phyloP scores from a whole-genome alignment of 2,329 filamentous ascomycete species.

The Verticillium albo-atrum region DNA sequence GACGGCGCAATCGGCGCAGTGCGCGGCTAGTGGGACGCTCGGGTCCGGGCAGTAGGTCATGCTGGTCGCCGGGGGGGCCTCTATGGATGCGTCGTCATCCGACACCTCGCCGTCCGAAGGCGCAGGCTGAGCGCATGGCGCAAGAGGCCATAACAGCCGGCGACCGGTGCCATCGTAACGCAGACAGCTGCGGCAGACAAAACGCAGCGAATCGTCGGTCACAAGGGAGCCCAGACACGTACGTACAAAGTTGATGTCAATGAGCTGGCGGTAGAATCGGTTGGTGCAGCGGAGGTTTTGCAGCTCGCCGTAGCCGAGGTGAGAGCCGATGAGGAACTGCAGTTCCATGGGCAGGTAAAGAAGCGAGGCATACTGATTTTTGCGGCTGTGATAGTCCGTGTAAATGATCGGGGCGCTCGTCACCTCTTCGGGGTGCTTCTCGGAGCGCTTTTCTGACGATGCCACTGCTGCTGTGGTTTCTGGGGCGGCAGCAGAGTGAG shows the following conservation, averaged over 20 bases:
- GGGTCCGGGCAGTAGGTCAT: slow-evolving; percentile 19
- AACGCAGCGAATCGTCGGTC: slow-evolving; percentile 1
- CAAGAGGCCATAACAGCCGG: slow-evolving; percentile 21
- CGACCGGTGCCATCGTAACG: slow-evolving; percentile 19
- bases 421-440: background rate
- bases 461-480: background rate
- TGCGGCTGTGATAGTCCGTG: background rate
- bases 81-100: background rate
- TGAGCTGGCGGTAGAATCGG: slow-evolving; percentile 26
- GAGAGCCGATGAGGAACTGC: slow-evolving; percentile 32
- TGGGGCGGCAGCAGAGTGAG: background rate
- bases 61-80: background rate
- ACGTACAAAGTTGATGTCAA: slow-evolving; percentile 18
- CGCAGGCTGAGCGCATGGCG: background rate
- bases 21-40: slow-evolving; percentile 31
- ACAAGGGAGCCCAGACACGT: slow-evolving; percentile 1
- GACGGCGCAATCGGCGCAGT: slow-evolving; percentile 34
- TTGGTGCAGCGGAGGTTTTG: slow-evolving; percentile 36
- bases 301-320: slow-evolving; percentile 37
- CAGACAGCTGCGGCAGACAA: slow-evolving; percentile 1
- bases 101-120: background rate
- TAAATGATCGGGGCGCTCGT: background rate
- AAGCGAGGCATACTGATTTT: slow-evolving; percentile 2
- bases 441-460: background rate
- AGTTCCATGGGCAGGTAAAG: slow-evolving; percentile 33